Conservation (phyloP, 1,284 basidiomycete genomes). For the Rhodotorula sp. region DNA sequence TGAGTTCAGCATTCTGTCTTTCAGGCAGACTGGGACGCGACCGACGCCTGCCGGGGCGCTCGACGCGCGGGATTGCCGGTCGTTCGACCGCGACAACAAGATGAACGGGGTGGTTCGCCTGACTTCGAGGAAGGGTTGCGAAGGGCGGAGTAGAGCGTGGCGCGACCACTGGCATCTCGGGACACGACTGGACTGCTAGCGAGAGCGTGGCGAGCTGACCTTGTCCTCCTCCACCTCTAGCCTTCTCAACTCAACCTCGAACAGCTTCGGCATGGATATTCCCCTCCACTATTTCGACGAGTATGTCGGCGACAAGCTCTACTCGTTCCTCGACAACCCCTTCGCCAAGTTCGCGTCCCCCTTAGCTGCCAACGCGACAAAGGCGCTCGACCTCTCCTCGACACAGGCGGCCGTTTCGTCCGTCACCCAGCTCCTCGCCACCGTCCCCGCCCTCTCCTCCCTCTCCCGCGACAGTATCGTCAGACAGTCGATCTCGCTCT, state of each 20-base stretch:
- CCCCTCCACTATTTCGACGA: conserved; percentile 60
- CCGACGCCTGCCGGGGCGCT: no score
- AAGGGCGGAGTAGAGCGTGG: background rate
- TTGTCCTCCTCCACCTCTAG: background rate
- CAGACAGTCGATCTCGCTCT: conserved; percentile 75
- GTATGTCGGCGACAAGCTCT: conserved; percentile 71
- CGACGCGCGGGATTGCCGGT: background rate
- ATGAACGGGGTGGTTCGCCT: background rate
- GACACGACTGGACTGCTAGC: background rate
- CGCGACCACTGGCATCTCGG: background rate
- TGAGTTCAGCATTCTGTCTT: no score
- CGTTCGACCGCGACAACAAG: background rate
- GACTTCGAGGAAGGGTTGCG: background rate
- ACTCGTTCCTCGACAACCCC: conserved; percentile 60
- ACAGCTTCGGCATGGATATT: conserved; percentile 18
- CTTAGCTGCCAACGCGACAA: conserved; percentile 41
- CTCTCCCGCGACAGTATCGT: conserved; percentile 77
- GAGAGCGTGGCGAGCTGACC: no score
- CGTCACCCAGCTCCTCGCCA: conserved; percentile 46
- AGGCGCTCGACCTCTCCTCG: conserved; percentile 47
- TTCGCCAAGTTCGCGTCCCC: conserved; percentile 54
- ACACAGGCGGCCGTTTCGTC: conserved; percentile 35
- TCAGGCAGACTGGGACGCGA: no score
- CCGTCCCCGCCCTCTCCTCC: conserved; percentile 55
- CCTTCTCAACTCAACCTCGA: background rate